Conservation (phyloP, 2,329 filamentous ascomycete species). For the Phaeosphaeriaceae sp. region DNA sequence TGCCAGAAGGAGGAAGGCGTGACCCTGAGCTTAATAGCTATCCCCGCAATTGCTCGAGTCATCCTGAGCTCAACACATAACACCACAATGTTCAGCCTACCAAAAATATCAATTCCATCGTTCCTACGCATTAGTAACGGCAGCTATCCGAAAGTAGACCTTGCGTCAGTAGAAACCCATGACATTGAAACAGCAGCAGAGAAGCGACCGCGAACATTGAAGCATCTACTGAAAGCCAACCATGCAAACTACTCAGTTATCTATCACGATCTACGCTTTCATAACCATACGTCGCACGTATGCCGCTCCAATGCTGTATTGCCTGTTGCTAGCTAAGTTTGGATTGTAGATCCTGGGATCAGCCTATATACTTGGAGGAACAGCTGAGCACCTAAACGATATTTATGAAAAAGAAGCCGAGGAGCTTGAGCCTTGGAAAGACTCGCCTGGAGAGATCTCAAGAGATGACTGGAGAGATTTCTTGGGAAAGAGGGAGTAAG, state of each 20-base stretch:
- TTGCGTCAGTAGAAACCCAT: slow-evolving; percentile 75
- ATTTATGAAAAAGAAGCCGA: slow-evolving; percentile 81
- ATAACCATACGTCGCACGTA: slow-evolving; percentile 84
- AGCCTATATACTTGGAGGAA: slow-evolving; percentile 83
- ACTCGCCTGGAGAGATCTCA: slow-evolving; percentile 84
- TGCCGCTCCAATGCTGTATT: slow-evolving; percentile 33
- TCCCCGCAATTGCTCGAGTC: slow-evolving; percentile 28
- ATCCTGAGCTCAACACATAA: slow-evolving; percentile 4
- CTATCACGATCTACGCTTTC: slow-evolving; percentile 74
- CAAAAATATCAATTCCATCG: slow-evolving; percentile 26
- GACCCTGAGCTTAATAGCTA: slow-evolving; percentile 11
- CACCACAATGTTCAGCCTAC: slow-evolving; percentile 31
- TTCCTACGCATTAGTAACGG: slow-evolving; percentile 24
- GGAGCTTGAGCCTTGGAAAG: slow-evolving; percentile 77
- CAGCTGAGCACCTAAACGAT: slow-evolving; percentile 72
- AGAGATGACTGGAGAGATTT: slow-evolving; percentile 86
- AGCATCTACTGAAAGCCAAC: slow-evolving; percentile 89
- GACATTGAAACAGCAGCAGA: slow-evolving; percentile 81
- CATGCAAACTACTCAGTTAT: slow-evolving; percentile 88
- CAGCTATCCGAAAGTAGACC: slow-evolving; percentile 45
- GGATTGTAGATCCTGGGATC: slow-evolving; percentile 71
- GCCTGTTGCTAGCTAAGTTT: slow-evolving; percentile 39
- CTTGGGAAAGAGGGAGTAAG: slow-evolving; percentile 72
- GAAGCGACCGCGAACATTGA: slow-evolving; percentile 80
- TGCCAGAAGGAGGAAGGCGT: slow-evolving; percentile 28